Percentiles rank a stretch among this genome's conserved stretches.
Evolutionary conservation across 352 stramenopile genomes (phyloP).

Genomic region (Phytophthora agathidicida): DNA sequence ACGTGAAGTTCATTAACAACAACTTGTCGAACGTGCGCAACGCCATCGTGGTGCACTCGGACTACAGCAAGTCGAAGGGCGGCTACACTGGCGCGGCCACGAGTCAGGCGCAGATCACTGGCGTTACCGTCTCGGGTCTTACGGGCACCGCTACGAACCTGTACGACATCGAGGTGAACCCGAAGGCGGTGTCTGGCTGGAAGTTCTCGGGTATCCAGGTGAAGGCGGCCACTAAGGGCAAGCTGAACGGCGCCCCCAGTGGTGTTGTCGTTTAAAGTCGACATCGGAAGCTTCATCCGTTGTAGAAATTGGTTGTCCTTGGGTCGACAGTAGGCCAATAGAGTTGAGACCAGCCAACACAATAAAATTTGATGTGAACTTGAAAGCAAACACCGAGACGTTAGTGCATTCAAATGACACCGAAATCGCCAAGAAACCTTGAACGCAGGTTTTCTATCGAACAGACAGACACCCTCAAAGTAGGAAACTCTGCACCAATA

Average conservation of each 20-base stretch:
- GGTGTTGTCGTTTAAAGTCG: constrained; percentile 11
- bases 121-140: constrained; percentile 14
- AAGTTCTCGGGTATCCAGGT: constrained; percentile 26
- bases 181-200: constrained; percentile 33
- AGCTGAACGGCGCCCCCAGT: constrained; percentile 19
- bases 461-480: too few relatives aligned
- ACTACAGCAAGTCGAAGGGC: constrained; percentile 21
- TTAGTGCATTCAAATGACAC: too few relatives aligned
- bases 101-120: constrained; percentile 3
- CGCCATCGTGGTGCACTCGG: constrained; percentile 9
- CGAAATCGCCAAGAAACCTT: too few relatives aligned
- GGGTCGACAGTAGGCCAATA: constrained; percentile 1
- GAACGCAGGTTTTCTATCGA: too few relatives aligned
- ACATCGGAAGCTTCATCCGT: too few relatives aligned
- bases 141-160: constrained; percentile 24
- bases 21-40: neutral
- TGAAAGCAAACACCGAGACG: constrained; percentile 1
- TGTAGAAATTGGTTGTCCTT: neutral
- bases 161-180: constrained; percentile 34
- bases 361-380: constrained; percentile 17
- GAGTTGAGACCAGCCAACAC: neutral
- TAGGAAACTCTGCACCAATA: too few relatives aligned
- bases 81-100: constrained; percentile 13
- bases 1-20: constrained; percentile 16
- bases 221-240: constrained; percentile 14